phyloP scores from a whole-genome alignment of 345 rosid species.

The Odontarrhena argentea region DNA sequence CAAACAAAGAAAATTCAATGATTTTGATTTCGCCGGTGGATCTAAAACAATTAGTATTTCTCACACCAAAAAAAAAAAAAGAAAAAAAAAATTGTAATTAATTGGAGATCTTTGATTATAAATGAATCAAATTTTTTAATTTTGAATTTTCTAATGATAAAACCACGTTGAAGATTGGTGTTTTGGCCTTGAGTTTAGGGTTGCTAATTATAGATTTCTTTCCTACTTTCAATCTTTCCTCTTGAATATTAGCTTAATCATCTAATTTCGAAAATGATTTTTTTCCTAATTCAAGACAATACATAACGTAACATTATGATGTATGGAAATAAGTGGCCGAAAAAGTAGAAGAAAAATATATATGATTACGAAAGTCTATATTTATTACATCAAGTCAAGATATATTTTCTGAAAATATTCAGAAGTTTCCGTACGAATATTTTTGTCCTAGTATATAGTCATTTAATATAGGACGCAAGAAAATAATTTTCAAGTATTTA shows the following conservation, averaged over 20 bases:
- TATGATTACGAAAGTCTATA: neutral
- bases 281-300: neutral
- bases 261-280: neutral
- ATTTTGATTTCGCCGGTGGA: conserved; percentile 39
- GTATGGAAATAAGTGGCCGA: conserved; percentile 1
- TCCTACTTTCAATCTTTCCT: conserved; percentile 28
- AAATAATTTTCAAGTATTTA: neutral
- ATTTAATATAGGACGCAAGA: conserved; percentile 7
- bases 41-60: conserved; percentile 12
- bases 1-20: conserved; percentile 17
- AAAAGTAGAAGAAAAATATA: conserved; percentile 19
- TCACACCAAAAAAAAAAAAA: neutral
- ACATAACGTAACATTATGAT: neutral
- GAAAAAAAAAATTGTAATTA: conserved; percentile 14
- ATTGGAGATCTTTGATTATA: conserved; percentile 28
- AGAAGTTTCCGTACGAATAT: neutral
- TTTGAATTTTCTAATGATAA: conserved; percentile 13
- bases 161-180: conserved; percentile 27
- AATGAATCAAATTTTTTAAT: neutral
- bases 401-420: neutral
- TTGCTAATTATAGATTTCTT: conserved; percentile 37
- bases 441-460: neutral
- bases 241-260: neutral
- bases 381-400: neutral
- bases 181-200: conserved; percentile 39